Evolutionary conservation across 768 basidiomycete genomes (phyloP).

Genomic region (Podaxis carcinomalis): DNA sequence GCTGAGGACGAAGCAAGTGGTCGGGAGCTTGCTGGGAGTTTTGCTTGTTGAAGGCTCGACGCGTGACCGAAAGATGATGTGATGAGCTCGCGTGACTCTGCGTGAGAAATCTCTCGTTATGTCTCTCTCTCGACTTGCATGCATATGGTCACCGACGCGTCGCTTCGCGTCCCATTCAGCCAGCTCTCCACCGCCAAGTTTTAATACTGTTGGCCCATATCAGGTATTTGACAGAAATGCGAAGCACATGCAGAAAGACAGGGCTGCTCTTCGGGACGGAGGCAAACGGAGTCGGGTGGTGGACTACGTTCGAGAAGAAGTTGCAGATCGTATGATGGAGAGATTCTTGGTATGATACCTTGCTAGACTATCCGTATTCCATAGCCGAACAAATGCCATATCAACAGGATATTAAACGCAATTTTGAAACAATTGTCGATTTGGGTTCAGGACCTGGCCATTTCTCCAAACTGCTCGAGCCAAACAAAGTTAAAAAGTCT

Average conservation of each 20-base stretch:
- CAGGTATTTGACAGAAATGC: constrained; percentile 82
- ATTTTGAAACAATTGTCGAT: constrained; percentile 78
- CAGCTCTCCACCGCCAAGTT: constrained; percentile 33
- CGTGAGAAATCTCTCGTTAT: constrained; percentile 15
- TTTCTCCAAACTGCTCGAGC: constrained; percentile 78
- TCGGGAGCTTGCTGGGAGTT: not conserved
- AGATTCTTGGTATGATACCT: constrained; percentile 63
- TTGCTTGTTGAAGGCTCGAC: not conserved
- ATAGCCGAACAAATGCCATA: constrained; percentile 2
- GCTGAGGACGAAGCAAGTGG: not conserved
- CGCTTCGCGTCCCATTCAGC: constrained; percentile 47
- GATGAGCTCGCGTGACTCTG: not conserved
- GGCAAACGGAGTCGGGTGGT: constrained; percentile 68
- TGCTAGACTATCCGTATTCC: not conserved
- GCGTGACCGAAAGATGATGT: not conserved
- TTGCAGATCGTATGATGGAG: constrained; percentile 89
- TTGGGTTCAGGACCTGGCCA: constrained; percentile 90
- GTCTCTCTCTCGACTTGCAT: constrained; percentile 20
- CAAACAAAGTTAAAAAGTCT: constrained; percentile 61
- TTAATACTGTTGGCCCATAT: constrained; percentile 58
- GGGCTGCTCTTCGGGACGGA: constrained; percentile 54
- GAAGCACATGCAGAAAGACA: constrained; percentile 76
- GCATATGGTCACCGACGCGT: constrained; percentile 22
- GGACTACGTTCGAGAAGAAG: constrained; percentile 89
- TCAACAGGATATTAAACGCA: constrained; percentile 83